Conservation (phyloP, 1,139 yeast genomes). For the Hansenula lynferdii region DNA sequence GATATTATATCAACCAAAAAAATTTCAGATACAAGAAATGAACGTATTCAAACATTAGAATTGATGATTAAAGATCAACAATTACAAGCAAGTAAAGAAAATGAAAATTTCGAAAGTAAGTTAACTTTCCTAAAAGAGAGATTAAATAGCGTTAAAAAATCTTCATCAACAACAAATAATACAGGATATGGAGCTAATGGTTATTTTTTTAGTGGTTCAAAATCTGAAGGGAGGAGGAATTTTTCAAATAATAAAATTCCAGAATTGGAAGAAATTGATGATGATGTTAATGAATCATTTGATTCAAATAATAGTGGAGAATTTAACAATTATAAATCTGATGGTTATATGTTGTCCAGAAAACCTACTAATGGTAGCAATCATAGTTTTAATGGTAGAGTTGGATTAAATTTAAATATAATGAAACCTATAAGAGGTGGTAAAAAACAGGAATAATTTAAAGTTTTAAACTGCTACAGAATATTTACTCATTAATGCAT, state of each 20-base stretch:
- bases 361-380: constrained; percentile 6
- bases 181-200: no score
- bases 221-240: not conserved
- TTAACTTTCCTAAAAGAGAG: constrained; percentile 40
- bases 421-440: constrained; percentile 70
- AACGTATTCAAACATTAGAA: constrained; percentile 54
- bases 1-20: constrained; percentile 52
- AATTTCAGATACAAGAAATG: constrained; percentile 55
- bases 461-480: no score
- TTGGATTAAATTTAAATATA: constrained; percentile 52
- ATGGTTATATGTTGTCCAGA: constrained; percentile 1
- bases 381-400: constrained; percentile 6
- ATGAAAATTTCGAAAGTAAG: constrained; percentile 48
- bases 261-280: constrained; percentile 5
- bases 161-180: no score
- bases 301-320: constrained; percentile 1
- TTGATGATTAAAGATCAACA: constrained; percentile 48
- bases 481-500: constrained; percentile 1
- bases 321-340: not conserved
- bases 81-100: constrained; percentile 42
- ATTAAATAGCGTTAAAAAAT: constrained; percentile 26
- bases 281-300: no score
- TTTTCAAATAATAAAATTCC: constrained; percentile 5
- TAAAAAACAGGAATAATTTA: constrained; percentile 12
- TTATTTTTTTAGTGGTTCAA: no score